These are phyloP conservation scores for Sporopachydermia cereana DNA, from an alignment of 1,139 yeast species.

Conservation along the genomic window DNA sequence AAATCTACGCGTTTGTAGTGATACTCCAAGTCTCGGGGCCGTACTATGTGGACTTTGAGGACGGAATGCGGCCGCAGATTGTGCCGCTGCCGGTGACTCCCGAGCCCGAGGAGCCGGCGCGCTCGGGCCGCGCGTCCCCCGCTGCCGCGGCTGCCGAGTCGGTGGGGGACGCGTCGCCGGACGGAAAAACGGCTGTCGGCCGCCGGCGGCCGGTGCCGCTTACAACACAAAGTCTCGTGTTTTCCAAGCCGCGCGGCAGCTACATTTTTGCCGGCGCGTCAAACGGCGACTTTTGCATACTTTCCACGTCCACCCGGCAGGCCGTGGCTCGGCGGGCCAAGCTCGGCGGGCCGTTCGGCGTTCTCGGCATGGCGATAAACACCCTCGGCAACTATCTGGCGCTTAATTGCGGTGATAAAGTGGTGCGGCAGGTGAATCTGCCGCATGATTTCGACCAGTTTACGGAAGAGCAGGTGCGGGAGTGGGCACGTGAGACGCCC, in stretches of 20 bases:
- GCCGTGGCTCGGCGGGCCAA: constrained; percentile 25
- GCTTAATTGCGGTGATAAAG: constrained; percentile 71
- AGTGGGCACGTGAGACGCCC: neutral
- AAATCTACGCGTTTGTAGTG: constrained; percentile 40
- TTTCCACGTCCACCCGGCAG: constrained; percentile 16
- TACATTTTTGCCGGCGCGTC: constrained; percentile 66
- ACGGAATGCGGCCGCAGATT: constrained; percentile 10
- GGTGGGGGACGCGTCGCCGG: constrained; percentile 11
- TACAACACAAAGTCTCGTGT: constrained; percentile 25
- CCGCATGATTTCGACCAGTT: constrained; percentile 28
- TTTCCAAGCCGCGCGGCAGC: constrained; percentile 35
- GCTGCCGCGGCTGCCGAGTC: neutral
- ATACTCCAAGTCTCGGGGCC: constrained; percentile 27
- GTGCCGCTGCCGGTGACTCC: constrained; percentile 5
- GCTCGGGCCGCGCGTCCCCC: neutral
- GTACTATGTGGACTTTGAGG: constrained; percentile 18
- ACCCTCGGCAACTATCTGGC: constrained; percentile 60
- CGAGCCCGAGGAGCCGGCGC: constrained; percentile 16
- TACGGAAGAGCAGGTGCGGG: constrained; percentile 9
- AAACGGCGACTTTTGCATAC: constrained; percentile 62
- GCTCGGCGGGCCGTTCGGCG: constrained; percentile 22
- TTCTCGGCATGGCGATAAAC: constrained; percentile 58
- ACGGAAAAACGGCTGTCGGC: constrained; percentile 23
- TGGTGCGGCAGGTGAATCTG: constrained; percentile 56
- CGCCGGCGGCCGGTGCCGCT: constrained; percentile 14